Conservation (phyloP, 257 asterid genomes). For the Petrea volubilis region DNA sequence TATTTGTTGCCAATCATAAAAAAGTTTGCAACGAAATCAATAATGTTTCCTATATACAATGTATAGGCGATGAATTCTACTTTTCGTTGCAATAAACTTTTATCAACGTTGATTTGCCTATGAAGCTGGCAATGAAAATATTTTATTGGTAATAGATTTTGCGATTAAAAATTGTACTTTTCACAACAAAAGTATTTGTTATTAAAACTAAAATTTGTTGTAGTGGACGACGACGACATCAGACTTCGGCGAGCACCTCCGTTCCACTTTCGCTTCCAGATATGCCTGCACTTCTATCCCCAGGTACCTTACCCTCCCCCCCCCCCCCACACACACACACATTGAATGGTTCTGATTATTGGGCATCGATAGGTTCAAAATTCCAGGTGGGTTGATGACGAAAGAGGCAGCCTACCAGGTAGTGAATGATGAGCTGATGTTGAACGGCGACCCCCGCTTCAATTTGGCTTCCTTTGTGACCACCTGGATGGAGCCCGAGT, state of each 20-base stretch:
- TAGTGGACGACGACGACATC: slow-evolving; percentile 23
- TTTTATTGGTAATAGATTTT: too few relatives aligned
- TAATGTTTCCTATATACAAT: too few relatives aligned
- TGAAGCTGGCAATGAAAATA: too few relatives aligned
- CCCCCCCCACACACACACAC: too few relatives aligned
- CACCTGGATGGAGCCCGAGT: slow-evolving; percentile 87
- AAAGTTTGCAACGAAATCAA: too few relatives aligned
- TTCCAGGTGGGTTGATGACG: slow-evolving; percentile 55
- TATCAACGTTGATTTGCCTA: too few relatives aligned
- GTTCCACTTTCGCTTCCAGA: slow-evolving; percentile 70
- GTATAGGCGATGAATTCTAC: too few relatives aligned
- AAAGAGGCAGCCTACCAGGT: slow-evolving; percentile 79
- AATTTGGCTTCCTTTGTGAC: slow-evolving; percentile 79
- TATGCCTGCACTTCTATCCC: slow-evolving; percentile 56
- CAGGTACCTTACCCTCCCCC: slow-evolving; percentile 32
- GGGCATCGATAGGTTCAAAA: slow-evolving; percentile 39
- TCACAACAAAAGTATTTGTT: too few relatives aligned
- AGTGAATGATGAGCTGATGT: slow-evolving; percentile 72
- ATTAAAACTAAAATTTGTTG: too few relatives aligned
- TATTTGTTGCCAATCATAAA: too few relatives aligned
- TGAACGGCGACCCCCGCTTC: slow-evolving; percentile 77
- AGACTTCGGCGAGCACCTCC: slow-evolving; percentile 39
- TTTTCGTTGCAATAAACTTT: too few relatives aligned
- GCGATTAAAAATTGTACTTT: too few relatives aligned
- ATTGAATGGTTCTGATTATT: not conserved